Evolutionary conservation across 345 rosid genomes (phyloP).

Genomic region (Carallia brachiata): DNA sequence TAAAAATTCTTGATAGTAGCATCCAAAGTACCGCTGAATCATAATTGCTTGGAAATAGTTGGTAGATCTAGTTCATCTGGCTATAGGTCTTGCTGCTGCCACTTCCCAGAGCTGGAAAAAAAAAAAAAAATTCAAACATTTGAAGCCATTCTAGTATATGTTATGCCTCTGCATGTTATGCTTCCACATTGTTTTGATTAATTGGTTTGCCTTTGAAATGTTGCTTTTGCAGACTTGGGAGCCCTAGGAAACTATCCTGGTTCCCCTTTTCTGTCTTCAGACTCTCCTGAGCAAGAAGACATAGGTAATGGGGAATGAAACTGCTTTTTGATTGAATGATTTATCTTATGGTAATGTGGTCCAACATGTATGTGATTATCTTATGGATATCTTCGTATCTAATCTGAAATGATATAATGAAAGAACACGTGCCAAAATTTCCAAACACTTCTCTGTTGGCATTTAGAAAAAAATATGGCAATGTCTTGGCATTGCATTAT

Average conservation of each 20-base stretch:
- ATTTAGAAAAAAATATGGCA: neutral
- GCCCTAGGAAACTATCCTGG: slow-evolving; percentile 90
- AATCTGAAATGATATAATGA: neutral
- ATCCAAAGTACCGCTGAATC: too few species aligned
- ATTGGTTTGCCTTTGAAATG: slow-evolving; percentile 16
- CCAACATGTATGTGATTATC: neutral
- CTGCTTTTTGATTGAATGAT: neutral
- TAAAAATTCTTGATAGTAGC: too few species aligned
- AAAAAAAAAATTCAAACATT: neutral
- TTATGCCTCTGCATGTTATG: neutral
- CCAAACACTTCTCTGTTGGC: neutral
- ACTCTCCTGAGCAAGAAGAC: slow-evolving; percentile 88
- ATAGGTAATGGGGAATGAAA: slow-evolving; percentile 54
- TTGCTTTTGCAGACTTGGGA: slow-evolving; percentile 68
- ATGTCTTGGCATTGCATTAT: neutral
- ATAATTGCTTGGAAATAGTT: too few species aligned
- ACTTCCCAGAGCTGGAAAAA: neutral
- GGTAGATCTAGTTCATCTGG: too few species aligned
- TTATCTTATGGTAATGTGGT: neutral
- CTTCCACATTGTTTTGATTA: neutral
- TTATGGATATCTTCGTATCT: neutral
- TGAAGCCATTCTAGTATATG: neutral
- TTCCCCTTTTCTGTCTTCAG: slow-evolving; percentile 91
- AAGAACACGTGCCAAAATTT: neutral
- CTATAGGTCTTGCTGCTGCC: too few species aligned